Evolutionary conservation across 768 basidiomycete species (phyloP).

Genomic region (Pleurotus tuoliensis): DNA sequence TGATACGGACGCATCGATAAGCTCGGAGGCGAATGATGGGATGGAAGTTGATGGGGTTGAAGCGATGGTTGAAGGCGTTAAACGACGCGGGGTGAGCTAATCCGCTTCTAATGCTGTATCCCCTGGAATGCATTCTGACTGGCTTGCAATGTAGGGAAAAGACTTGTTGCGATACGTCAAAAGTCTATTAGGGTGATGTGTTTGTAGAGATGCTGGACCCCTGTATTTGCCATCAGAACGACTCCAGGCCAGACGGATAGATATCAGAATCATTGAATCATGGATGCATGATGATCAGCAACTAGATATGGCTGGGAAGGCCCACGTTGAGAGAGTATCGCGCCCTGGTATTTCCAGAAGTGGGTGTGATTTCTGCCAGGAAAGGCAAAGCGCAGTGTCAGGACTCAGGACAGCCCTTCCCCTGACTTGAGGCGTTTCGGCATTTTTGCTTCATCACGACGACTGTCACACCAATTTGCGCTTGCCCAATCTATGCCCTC

Average conservation of each 20-base stretch:
- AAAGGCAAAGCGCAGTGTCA: neutral
- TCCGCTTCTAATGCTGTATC: constrained; percentile 21
- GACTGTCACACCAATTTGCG: constrained; percentile 1
- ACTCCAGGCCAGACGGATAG: neutral
- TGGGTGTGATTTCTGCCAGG: neutral
- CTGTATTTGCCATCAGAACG: neutral
- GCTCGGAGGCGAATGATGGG: neutral
- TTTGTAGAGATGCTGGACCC: neutral
- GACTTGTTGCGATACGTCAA: constrained; percentile 74
- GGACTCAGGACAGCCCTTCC: neutral
- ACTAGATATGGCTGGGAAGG: too few species aligned
- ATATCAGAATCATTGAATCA: neutral
- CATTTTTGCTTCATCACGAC: constrained; percentile 2
- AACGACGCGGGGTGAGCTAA: constrained; percentile 62
- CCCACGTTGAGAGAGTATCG: too few species aligned
- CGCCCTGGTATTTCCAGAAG: too few species aligned
- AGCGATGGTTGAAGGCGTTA: constrained; percentile 76
- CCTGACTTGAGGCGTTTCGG: neutral
- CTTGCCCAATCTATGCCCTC: neutral
- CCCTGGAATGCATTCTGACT: neutral
- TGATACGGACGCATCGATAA: neutral
- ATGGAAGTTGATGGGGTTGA: constrained; percentile 50
- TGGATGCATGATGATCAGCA: too few species aligned
- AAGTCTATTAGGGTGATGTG: constrained; percentile 50
- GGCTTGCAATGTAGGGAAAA: constrained; percentile 44